Base-by-base conservation (phyloP, 2,329 filamentous ascomycete species). In the Pestalotiopsis sp. region DNA sequence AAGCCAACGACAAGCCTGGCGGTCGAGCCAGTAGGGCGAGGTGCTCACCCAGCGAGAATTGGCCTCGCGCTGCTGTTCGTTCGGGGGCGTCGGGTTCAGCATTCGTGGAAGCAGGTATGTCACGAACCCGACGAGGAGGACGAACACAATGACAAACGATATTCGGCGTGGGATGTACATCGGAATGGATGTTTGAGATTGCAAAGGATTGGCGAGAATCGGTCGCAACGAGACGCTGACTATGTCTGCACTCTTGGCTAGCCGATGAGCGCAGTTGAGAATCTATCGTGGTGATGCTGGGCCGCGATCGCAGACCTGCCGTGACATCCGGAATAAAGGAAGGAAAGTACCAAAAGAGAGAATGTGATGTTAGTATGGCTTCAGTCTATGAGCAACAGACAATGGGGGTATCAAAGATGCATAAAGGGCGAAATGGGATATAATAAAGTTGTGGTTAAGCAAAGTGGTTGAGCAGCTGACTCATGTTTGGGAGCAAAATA, bases 1-100 rank as follows among this genome's bases (percentile, higher is more conserved):
- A 57, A 97, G 81, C 91, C 92, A 97, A 60, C 89, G 88, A 78
- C 94, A 97, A 7, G 89, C 84, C 76, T 93, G 93, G 39, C 92
- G 87, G 78, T 95, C 92, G 69, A 91, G 79, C 87, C 91, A 95
- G 75, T 90, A 91, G 49, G 89, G 89, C 14, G 92, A 93, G 20
- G 87, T 91, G 60, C 88, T 84, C 62, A 95, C 88, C 92, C 92
- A 95, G 72, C 80, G 82, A 68, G 82, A 81, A 77, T 93, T 91
- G 72, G 90, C 88, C 66, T 84, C 81, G 64, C 86, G 85, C 79
- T 91, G 90, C 64, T 88, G 88, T 45, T 85, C 85, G 69, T 86
- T 83, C 68, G 87, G 88, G n/a, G 84, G 85, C n/a, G 87, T 87
- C 2, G 91, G 91, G 69, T 91, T 88, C 70, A 92, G 84, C 58